These are phyloP conservation scores for Neurospora terricola DNA, from an alignment of 495 filamentous ascomycete genomes.

Conservation along the genomic window DNA sequence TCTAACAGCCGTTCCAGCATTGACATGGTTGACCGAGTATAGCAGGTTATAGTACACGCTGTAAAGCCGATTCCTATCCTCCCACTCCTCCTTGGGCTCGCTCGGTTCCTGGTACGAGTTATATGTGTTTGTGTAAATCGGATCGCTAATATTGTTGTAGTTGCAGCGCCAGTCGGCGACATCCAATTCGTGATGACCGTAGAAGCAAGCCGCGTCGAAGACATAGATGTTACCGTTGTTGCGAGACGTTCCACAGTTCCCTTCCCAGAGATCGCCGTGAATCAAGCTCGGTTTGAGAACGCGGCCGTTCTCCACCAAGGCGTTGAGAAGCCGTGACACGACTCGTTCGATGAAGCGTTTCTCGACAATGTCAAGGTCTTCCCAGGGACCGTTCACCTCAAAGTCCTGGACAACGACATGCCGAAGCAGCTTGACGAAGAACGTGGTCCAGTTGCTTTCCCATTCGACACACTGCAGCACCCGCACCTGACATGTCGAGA, in stretches of 20 bases:
- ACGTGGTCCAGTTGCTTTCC: slow-evolving; percentile 6
- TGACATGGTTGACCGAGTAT: background rate
- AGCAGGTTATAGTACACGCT: background rate
- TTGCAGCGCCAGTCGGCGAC: background rate
- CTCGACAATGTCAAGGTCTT: slow-evolving; percentile 3
- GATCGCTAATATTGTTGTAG: background rate
- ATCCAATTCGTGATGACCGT: slow-evolving; percentile 9
- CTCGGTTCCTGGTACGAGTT: background rate
- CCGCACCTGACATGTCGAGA: too few species aligned
- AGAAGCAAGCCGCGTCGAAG: slow-evolving; percentile 37
- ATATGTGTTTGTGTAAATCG: background rate
- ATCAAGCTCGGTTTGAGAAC: slow-evolving; percentile 35
- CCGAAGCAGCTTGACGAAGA: slow-evolving; percentile 28
- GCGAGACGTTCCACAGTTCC: slow-evolving; percentile 27
- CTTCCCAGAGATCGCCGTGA: slow-evolving; percentile 42
- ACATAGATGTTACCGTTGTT: slow-evolving; percentile 25
- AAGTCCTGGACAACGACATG: slow-evolving; percentile 5
- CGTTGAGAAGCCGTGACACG: slow-evolving; percentile 28
- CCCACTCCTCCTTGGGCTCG: background rate
- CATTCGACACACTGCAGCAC: too few species aligned
- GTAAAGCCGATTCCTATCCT: background rate
- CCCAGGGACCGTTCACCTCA: slow-evolving; percentile 11
- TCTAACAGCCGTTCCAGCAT: background rate
- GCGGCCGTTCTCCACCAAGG: slow-evolving; percentile 32
- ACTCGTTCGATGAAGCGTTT: slow-evolving; percentile 21